These are phyloP conservation scores for Crithidia fasciculata DNA, from an alignment of 208 protist genomes.

Conservation along the genomic window DNA sequence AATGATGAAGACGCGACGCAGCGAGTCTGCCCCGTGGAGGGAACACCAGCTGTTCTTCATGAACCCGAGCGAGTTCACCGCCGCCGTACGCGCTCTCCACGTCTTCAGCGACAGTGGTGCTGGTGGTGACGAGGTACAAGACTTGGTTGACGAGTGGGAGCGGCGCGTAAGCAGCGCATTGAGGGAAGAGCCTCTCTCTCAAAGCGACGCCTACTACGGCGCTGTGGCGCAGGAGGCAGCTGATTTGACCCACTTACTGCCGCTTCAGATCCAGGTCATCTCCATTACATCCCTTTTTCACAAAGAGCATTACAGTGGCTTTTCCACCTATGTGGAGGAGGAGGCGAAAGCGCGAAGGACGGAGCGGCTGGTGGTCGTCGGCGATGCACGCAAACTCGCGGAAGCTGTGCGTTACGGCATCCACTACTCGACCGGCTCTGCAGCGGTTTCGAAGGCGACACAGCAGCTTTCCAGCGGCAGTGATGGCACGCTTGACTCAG, in stretches of 20 bases:
- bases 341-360: slow-evolving; percentile 39
- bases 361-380: slow-evolving; percentile 67
- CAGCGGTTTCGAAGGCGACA: neutral
- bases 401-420: slow-evolving; percentile 47
- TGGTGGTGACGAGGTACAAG: slow-evolving; percentile 36
- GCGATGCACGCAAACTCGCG: slow-evolving; percentile 44
- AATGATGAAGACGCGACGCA: slow-evolving; percentile 27
- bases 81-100: slow-evolving; percentile 27
- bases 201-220: slow-evolving; percentile 52
- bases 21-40: slow-evolving; percentile 15
- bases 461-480: neutral
- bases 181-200: slow-evolving; percentile 42
- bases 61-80: slow-evolving; percentile 37
- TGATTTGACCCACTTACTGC: slow-evolving; percentile 45
- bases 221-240: slow-evolving; percentile 56
- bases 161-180: slow-evolving; percentile 47
- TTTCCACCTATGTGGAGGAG: slow-evolving; percentile 39
- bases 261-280: slow-evolving; percentile 60
- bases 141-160: slow-evolving; percentile 56
- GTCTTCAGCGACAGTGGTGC: slow-evolving; percentile 30
- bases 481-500: neutral
- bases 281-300: slow-evolving; percentile 52
- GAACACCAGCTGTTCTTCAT: slow-evolving; percentile 62
- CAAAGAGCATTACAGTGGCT: slow-evolving; percentile 60
- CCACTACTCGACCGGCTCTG: neutral